Evolutionary conservation across 768 basidiomycete species (phyloP).

Genomic region (Mycena galericulata): DNA sequence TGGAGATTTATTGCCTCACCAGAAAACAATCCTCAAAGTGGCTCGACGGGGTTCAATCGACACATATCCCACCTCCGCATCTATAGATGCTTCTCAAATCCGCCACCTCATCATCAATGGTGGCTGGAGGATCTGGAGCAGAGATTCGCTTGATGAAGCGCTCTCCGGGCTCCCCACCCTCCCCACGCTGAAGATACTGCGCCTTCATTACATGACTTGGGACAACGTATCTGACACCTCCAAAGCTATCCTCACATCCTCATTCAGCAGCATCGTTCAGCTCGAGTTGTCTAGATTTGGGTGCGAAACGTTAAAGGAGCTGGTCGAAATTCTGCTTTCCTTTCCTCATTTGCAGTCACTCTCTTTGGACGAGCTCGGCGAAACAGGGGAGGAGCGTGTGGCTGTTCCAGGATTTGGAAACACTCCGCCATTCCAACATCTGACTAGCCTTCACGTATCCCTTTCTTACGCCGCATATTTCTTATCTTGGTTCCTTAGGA

Average conservation of each 20-base stretch:
- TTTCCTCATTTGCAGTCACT: background rate
- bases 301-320: background rate
- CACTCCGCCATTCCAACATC: background rate
- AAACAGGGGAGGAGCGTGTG: background rate
- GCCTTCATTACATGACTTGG: background rate
- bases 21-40: background rate
- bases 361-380: background rate
- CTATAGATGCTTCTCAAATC: background rate
- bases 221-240: background rate
- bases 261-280: background rate
- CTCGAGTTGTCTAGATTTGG: background rate
- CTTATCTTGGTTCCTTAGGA: background rate
- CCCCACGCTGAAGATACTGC: background rate
- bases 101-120: background rate
- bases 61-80: background rate
- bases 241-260: background rate
- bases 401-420: background rate
- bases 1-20: background rate
- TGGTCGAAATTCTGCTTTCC: background rate
- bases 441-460: background rate
- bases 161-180: background rate
- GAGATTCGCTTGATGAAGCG: background rate
- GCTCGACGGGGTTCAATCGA: background rate
- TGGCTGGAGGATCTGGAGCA: background rate
- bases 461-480: background rate